Conservation (phyloP, 768 basidiomycete genomes). For the Hygrophorus russula region DNA sequence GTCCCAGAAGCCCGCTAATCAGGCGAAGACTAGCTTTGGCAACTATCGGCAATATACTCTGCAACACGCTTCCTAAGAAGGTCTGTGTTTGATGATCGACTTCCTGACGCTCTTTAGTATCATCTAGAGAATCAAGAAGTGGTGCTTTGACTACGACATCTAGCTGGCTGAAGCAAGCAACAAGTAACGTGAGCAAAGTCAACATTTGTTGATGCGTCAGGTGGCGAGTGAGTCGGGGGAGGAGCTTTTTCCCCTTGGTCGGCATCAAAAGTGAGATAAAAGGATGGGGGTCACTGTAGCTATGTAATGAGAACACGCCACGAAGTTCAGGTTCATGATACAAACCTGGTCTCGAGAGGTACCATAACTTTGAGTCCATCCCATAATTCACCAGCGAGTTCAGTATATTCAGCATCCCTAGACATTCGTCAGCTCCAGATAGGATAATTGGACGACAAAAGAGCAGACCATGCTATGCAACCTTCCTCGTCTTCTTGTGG, state of each 20-base stretch:
- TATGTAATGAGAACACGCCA: background rate
- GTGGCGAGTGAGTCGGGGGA: constrained; percentile 82
- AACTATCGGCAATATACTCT: constrained; percentile 76
- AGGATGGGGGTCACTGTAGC: constrained; percentile 78
- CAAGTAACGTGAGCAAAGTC: constrained; percentile 80
- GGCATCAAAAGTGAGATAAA: constrained; percentile 87
- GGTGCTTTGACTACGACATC: constrained; percentile 80
- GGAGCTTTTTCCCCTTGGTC: constrained; percentile 85
- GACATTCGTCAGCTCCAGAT: constrained; percentile 1
- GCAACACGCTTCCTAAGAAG: constrained; percentile 77
- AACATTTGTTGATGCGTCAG: constrained; percentile 70
- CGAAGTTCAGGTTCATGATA: constrained; percentile 1
- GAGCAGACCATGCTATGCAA: constrained; percentile 32
- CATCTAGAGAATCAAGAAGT: constrained; percentile 55
- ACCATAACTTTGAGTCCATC: constrained; percentile 74
- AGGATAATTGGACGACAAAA: background rate
- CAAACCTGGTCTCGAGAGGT: constrained; percentile 86
- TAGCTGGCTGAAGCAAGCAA: constrained; percentile 89
- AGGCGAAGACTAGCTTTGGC: constrained; percentile 71
- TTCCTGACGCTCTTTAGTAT: constrained; percentile 50
- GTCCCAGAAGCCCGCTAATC: constrained; percentile 75
- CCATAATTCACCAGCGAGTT: constrained; percentile 66
- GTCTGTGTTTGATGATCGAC: constrained; percentile 85
- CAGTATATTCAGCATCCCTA: constrained; percentile 50
- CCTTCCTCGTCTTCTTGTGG: constrained; percentile 43